phyloP scores from a whole-genome alignment of 176 grass and related monocot species.

The Carex scoparia region DNA sequence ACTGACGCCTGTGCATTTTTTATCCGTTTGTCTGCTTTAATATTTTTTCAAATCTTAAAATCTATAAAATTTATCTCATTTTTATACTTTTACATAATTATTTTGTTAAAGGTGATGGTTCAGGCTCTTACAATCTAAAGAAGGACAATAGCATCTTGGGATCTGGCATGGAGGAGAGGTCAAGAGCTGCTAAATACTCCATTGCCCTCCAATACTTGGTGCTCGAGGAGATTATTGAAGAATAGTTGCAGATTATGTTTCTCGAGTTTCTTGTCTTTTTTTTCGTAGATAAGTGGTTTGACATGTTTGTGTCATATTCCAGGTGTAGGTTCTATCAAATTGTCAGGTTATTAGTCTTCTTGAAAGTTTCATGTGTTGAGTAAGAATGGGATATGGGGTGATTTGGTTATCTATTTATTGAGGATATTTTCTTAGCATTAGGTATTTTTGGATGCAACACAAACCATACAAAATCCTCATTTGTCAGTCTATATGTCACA shows the following conservation, averaged over 20 bases:
- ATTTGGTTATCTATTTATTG: too few species aligned
- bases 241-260: background rate
- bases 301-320: background rate
- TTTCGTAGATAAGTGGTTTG: background rate
- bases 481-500: too few species aligned
- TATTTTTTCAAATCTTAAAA: background rate
- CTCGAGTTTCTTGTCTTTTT: background rate
- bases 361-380: background rate
- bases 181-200: slow-evolving; percentile 70
- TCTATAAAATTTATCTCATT: background rate
- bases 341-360: background rate
- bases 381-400: background rate
- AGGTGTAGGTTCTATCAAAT: background rate
- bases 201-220: slow-evolving; percentile 65
- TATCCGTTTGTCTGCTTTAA: background rate
- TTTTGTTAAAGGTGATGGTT: slow-evolving; percentile 38
- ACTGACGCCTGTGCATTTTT: background rate
- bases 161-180: slow-evolving; percentile 30
- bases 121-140: slow-evolving; percentile 51
- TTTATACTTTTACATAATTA: background rate
- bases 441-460: too few species aligned
- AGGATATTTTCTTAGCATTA: too few species aligned
- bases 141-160: slow-evolving; percentile 34
- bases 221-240: slow-evolving; percentile 51
- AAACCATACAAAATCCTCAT: too few species aligned